Evolutionary conservation across 1,284 basidiomycete species (phyloP), one percentile per base, ranked within the genome.

Genomic region (Pseudozyma sp.): DNA sequence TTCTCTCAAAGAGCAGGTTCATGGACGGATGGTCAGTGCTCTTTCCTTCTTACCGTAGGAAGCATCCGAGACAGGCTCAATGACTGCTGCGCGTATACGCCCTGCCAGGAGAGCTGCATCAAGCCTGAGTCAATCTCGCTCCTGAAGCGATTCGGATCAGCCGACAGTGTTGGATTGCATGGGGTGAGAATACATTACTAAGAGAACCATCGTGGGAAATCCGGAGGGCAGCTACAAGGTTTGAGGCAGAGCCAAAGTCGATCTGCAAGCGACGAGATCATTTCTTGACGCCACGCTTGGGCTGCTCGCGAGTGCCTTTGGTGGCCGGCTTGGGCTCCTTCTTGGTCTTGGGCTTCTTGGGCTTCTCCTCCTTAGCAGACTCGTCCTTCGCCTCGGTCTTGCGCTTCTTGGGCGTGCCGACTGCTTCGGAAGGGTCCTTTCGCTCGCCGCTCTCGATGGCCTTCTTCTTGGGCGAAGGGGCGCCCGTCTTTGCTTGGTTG

Each of bases 401-500:
- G 17, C 43, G 35, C 47, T 62, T 57, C 51, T 73, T 74, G 31
- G 59, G 61, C 9, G 56, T 52, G 29, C 65, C 71, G 2, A 74
- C 71, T 2, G 65, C 44, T 10, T 51, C 54, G 14, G 62, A 65
- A 14, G 71, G 66, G 24, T 65, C 66, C 42, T 74, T 74, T 33
- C 71, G 71, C 40, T 69, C 62, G 13, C 71, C 75, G 8, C 56
- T 69, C 17, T 70, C 51, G n/a, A 70, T 42, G 11, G 72, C 68
- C 40, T 60, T 81, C 82, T 39, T 81, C 78, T 86, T 86, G 50
- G 83, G 83, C 54, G 84, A 62, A 6, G 86, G 86, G 7, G 71
- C 74, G 6, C 85, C 85, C 48, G 84, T 85, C 68, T 84, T 80
- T 7, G 85, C 82, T 67, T 85, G 77, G 68, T 86, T 86, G 76